These are phyloP conservation scores for Neoboletus brunneissimus DNA, from an alignment of 768 basidiomycete genomes.

Conservation along the genomic window DNA sequence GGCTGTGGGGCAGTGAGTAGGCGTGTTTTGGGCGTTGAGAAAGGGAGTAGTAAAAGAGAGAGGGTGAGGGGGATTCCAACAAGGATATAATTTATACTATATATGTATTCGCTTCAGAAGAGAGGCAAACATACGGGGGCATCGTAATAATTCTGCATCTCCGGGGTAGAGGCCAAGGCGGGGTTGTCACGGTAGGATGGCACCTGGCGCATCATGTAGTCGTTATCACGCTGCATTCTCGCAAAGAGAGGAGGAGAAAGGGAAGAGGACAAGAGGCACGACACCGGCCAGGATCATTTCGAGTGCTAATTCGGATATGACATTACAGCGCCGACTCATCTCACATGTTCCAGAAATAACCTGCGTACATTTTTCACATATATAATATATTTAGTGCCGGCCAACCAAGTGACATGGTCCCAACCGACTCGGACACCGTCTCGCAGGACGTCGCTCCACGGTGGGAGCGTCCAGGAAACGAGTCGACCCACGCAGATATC, in stretches of 20 bases:
- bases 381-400: background rate
- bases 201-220: conserved; percentile 29
- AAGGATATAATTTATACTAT: background rate
- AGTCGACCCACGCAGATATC: background rate
- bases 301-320: background rate
- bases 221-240: conserved; percentile 22
- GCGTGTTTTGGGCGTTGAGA: background rate
- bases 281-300: background rate
- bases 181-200: conserved; percentile 22
- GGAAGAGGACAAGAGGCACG: background rate
- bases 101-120: conserved; percentile 1
- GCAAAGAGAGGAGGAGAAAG: background rate
- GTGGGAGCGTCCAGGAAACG: background rate
- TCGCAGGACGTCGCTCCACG: too few species aligned
- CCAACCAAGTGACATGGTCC: too few species aligned
- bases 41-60: background rate
- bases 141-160: conserved; percentile 32
- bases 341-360: background rate
- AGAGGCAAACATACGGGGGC: conserved; percentile 17
- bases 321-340: background rate
- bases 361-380: background rate
- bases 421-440: too few species aligned
- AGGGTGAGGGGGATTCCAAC: background rate
- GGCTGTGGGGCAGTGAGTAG: conserved; percentile 32
- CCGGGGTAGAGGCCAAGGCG: conserved; percentile 13